Evolutionary conservation across 805 yeast species (phyloP), one percentile per base, ranked within the genome.

Genomic region (Ogataea degrootiae): DNA sequence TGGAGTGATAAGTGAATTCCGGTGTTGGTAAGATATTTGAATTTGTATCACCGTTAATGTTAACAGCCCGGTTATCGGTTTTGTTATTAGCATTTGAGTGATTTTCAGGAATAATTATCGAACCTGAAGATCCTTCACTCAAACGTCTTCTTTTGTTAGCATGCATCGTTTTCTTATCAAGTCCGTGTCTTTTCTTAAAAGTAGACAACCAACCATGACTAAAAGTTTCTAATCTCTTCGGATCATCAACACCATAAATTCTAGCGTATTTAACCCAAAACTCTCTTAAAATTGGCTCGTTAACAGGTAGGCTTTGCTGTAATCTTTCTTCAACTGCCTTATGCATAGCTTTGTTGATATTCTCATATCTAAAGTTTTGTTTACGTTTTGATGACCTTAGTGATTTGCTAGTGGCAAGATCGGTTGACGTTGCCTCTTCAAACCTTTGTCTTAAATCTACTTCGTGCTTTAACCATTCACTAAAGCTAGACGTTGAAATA

Each of bases 171-270:
- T 46, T 52, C 26, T 51, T 50, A 36, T 49, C 48, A 26, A 55
- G 41, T 3, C 67, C 82, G 55, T 80, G 83, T 43, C 84, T 63
- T 53, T 76, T 79, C 60, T 80, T 80, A 62, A 80, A 80, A 55
- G 77, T 82, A 12, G 77, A 68, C 39, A 80, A 62, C 85, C 85
- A 80, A 8, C 86, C 86, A 59, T 80, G 84, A 53, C 81, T 75
- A 52, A 79, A 80, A 15, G 74, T 70, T 26, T 70, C 72, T 46
- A 76, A 60, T 46, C 86, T 64, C 57, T 80, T 80, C 3, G 85
- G 83, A 54, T 80, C 82, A 7, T 74, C 77, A 2, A 80, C 83
- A 9, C 84, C 85, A 57, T 61, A 77, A 55, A 73, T 69, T 47
- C 74, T 74, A 2, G 83, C 85, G 55, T 70, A 77, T 31, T 70